Base-by-base conservation (phyloP, 768 basidiomycete genomes). In the Rhodotorula babjevae region DNA sequence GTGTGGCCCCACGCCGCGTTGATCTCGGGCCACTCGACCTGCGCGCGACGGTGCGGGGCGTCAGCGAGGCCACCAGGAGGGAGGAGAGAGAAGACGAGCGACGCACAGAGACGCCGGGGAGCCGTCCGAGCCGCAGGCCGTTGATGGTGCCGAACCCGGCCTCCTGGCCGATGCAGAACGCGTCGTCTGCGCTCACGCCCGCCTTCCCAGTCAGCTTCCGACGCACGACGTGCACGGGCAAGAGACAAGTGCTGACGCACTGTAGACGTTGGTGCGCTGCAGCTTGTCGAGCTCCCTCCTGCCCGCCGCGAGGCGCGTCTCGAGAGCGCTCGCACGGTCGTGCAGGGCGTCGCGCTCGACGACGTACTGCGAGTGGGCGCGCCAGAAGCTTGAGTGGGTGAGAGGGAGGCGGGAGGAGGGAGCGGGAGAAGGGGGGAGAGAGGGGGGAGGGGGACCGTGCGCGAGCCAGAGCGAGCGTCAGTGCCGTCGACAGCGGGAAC, bases 1-100 rank as follows among this genome's bases (percentile, higher is more conserved):
- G 94, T 92, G 79, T 96, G 90, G 3, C 96, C 96, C 93, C 95
- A 96, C 27, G 96, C 96, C 19, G 96, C 96, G 79, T 98, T 98
- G 80, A 98, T 93, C 82, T 99, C 96, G 6, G 92, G 87, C 94
- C 94, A 99, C 79, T 98, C 96, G 44, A 98, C 94, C 88, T 92
- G 73, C 16, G 70, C 74, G 44, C 11, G 33, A 46, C 14, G 44
- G 44, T 7, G 12, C 5, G 44, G 44, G 12, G 44, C 14, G 44
- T 46, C 44, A 46, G 44, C 12, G 44, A 46, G 31, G 27, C 59
- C n/a, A n/a, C n/a, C n/a, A n/a, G n/a, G 59, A 25, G 15, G 23
- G 21, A 18, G 53, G 42, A 11, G 27, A 42, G 50, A 36, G 31
- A 29, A 16, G 25, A 12, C 29, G n/a, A 14, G 27, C 15, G 19